Evolutionary conservation across 2,329 filamentous ascomycete species (phyloP), one percentile per base, ranked within the genome.

Genomic region (Pestalotiopsis fici): DNA sequence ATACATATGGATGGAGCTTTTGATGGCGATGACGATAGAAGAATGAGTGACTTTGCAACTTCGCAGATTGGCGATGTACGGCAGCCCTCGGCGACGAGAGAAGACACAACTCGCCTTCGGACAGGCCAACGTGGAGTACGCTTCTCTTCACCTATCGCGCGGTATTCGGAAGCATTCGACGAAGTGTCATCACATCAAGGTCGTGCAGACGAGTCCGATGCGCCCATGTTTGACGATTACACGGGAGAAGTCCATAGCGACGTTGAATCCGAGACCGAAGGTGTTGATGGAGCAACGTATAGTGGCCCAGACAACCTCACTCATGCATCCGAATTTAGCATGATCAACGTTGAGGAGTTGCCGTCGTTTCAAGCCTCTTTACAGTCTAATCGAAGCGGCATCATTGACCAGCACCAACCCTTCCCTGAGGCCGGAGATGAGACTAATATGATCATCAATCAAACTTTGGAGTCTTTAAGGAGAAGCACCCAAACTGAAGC

Each of bases 301-400:
- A 70, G 70, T 50, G 68, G 73, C 54, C 74, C 74, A 68, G 73
- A 64, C 57, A 78, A 80, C 37, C 80, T 85, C 59, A 80, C 81
- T 3, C 81, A 85, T 60, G 78, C 78, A 2, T 78, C 77, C 18
- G 86, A 88, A 50, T 88, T 88, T 69, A 88, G 86, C 73, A 88
- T 88, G 85, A 88, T 88, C 66, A 85, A 86, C 37, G 82, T 87
- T 68, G 82, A 86, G 59, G 86, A 85, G 2, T 78, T 89, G 21
- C 85, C 83, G 2, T 86, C 85, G 0, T 78, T 76, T 54, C 73
- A 76, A 57, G 72, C 71, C n/a, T 75, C 74, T 4, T 77, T 88
- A 65, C 83, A 83, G 43, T 80, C 78, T 1, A 80, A 80, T 43
- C 77, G 82, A 66, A 78, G 75, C 67, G 71, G 74, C n/a, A 75